Evolutionary conservation across 2,329 filamentous ascomycete genomes (phyloP).

Genomic region (Fusarium sp.): DNA sequence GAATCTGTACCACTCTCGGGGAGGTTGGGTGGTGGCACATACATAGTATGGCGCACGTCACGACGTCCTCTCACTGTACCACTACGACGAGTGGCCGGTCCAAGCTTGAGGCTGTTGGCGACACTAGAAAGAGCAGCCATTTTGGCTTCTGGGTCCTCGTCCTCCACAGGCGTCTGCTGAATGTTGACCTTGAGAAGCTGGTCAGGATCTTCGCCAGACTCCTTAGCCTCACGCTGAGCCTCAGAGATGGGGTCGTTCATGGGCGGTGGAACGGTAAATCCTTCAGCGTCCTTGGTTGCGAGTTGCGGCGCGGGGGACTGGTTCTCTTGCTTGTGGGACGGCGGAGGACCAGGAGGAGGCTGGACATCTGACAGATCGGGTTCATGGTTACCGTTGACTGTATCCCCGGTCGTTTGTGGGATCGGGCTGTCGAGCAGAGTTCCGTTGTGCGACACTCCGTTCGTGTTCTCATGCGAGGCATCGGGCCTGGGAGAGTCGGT

Average conservation of each 20-base stretch:
- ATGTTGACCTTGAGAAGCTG: conserved; percentile 83
- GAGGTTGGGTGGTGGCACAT: conserved; percentile 65
- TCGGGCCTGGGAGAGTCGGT: conserved; percentile 38
- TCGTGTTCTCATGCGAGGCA: conserved; percentile 54
- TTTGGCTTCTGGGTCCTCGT: conserved; percentile 79
- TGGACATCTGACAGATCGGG: conserved; percentile 61
- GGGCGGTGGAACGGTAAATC: conserved; percentile 76
- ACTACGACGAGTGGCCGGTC: conserved; percentile 72
- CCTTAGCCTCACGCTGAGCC: conserved; percentile 70
- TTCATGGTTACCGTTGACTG: conserved; percentile 59
- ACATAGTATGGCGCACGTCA: conserved; percentile 91
- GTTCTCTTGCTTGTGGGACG: conserved; percentile 51
- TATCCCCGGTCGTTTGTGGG: conserved; percentile 42
- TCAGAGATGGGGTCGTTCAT: conserved; percentile 74
- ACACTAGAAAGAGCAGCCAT: conserved; percentile 79
- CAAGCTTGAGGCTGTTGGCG: conserved; percentile 74
- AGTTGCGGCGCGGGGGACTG: conserved; percentile 44
- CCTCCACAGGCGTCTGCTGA: conserved; percentile 77
- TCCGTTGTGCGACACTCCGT: conserved; percentile 52
- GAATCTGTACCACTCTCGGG: conserved; percentile 47
- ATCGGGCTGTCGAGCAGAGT: conserved; percentile 44
- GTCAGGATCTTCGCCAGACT: conserved; percentile 66
- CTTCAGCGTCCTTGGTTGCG: conserved; percentile 74
- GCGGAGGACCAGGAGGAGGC: conserved; percentile 62
- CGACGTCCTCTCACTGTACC: conserved; percentile 87